A percentile compares a stretch with the other conserved stretches of the same genome.
phyloP scores from a whole-genome alignment of 208 protist genomes.

The Borovskyia barvae region DNA sequence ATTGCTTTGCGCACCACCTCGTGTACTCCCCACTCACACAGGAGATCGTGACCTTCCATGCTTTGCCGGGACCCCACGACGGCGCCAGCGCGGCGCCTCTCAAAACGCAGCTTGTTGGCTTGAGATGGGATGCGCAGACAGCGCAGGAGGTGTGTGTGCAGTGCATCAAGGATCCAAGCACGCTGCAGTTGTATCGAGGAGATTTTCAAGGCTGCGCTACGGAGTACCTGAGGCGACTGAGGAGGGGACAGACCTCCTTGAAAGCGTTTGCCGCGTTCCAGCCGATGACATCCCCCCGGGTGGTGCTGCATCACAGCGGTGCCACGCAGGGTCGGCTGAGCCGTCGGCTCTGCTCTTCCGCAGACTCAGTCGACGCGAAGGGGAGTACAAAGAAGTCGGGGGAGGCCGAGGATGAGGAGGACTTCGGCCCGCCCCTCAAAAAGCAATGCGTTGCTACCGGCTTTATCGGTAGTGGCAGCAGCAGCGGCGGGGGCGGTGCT shows the following conservation, averaged over 20 bases:
- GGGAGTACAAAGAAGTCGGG: neutral
- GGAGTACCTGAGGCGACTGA: slow-evolving; percentile 48
- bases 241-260: slow-evolving; percentile 56
- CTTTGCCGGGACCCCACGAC: slow-evolving; percentile 26
- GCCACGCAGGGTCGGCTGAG: neutral
- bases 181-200: slow-evolving; percentile 49
- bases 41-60: slow-evolving; percentile 39
- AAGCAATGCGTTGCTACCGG: slow-evolving; percentile 38
- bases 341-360: neutral
- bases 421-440: slow-evolving; percentile 33
- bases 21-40: slow-evolving; percentile 76
- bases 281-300: slow-evolving; percentile 35
- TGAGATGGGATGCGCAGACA: slow-evolving; percentile 30
- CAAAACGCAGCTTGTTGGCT: slow-evolving; percentile 58
- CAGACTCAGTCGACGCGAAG: slow-evolving; percentile 1
- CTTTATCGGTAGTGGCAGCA: slow-evolving; percentile 19
- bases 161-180: slow-evolving; percentile 60
- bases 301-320: slow-evolving; percentile 34
- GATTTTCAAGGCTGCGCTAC: slow-evolving; percentile 42
- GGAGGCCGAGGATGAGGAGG: slow-evolving; percentile 4
- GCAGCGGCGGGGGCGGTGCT: no score
- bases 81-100: neutral
- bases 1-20: slow-evolving; percentile 89
- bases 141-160: slow-evolving; percentile 63
- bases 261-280: slow-evolving; percentile 64